phyloP scores from a whole-genome alignment of 2,329 filamentous ascomycete genomes.

The Cercospora brassicicola region DNA sequence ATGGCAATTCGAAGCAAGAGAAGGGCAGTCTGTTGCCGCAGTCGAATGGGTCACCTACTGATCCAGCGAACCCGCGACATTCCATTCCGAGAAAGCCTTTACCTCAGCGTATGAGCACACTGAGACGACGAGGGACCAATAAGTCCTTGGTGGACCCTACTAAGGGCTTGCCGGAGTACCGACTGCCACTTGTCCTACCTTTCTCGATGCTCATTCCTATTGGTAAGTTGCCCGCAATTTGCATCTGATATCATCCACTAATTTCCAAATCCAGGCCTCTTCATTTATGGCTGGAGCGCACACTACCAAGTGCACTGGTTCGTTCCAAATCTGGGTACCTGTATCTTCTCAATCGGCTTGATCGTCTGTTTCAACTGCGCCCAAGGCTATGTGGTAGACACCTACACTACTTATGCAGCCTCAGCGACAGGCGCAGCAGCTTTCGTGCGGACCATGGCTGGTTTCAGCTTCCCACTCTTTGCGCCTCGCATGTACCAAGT shows the following conservation, averaged over 20 bases:
- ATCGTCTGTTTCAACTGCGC: constrained; percentile 29
- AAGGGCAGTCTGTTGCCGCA: constrained; percentile 17
- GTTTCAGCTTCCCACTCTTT: constrained; percentile 54
- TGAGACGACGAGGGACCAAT: constrained; percentile 11
- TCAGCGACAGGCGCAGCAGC: constrained; percentile 51
- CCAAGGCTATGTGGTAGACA: constrained; percentile 47
- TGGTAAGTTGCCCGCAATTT: constrained; percentile 1
- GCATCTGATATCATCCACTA: neutral
- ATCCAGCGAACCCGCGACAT: neutral
- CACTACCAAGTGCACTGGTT: constrained; percentile 30
- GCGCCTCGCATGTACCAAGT: constrained; percentile 45
- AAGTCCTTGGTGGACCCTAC: constrained; percentile 24
- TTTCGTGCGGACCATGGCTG: constrained; percentile 49
- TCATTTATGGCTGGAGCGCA: constrained; percentile 32
- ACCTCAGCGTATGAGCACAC: constrained; percentile 4
- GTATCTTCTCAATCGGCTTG: constrained; percentile 27
- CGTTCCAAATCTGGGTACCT: constrained; percentile 29
- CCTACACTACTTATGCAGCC: constrained; percentile 51
- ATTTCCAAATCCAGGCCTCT: constrained; percentile 18
- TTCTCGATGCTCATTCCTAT: constrained; percentile 34
- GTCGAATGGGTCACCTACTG: neutral
- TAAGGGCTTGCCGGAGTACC: constrained; percentile 43
- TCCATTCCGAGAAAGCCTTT: constrained; percentile 21
- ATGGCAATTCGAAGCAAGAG: constrained; percentile 7
- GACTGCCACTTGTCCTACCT: constrained; percentile 54